Evolutionary conservation across 2,329 filamentous ascomycete genomes (phyloP), one percentile per base, ranked within the genome.

Genomic region (Ophiostoma perfectum): DNA sequence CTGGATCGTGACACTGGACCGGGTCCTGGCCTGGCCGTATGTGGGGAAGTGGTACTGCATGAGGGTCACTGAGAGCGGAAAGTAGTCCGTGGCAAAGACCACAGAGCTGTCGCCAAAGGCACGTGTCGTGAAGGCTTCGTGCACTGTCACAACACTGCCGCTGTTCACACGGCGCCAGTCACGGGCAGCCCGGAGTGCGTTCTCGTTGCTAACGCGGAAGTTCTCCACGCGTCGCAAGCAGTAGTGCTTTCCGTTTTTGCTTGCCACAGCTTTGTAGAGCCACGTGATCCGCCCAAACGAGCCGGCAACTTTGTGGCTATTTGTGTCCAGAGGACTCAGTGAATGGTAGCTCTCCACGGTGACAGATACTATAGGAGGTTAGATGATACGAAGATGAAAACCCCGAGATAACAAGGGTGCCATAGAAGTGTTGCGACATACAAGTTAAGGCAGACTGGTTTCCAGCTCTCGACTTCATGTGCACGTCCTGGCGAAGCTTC

Each of bases 81-180:
- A 91, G 75, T 97, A 99, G 77, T 96, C 92, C 71, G 92, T 95
- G 38, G 96, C 93, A 74, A 99, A 90, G 65, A 99, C 90, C 67
- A 99, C 84, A 3, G 95, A 98, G 78, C 92, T 96, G 77, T 98
- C 95, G 68, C 92, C 92, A 77, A 99, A 99, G 39, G 90, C 91
- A 70, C 93, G 84, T 12, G 92, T 96, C 0, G 95, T 99, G 75
- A 99, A 99, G 0, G 92, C 92, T 78, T 97, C 93, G 74, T 96
- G 89, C 8, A 96, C 86, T 0, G 89, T 90, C 42, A 98, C 94
- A 27, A 98, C 86, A 72, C 88, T 92, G 68, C 88, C 90, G 74
- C 90, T 94, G 75, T 86, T 85, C 65, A 99, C 86, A 69, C 90
- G 87, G 75, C 93, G 94, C 95, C 95, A 99, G 11, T 91, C 88